These are phyloP conservation scores for Lyophyllum atratum DNA, from an alignment of 768 basidiomycete species.

Conservation along the genomic window DNA sequence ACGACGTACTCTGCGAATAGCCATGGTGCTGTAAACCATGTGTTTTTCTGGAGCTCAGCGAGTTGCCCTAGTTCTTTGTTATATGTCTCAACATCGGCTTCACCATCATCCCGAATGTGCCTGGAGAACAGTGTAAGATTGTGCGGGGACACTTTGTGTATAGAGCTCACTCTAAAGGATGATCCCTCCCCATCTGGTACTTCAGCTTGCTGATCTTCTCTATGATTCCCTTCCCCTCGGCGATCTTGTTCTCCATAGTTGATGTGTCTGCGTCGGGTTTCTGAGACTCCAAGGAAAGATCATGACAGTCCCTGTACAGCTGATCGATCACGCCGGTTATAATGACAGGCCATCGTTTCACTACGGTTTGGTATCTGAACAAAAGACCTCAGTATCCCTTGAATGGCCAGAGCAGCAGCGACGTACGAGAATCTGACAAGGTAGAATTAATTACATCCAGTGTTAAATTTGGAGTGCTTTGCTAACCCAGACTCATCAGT, in stretches of 20 bases:
- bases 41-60: conserved; percentile 47
- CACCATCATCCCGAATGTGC: conserved; percentile 74
- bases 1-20: conserved; percentile 86
- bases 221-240: conserved; percentile 82
- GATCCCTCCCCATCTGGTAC: conserved; percentile 85
- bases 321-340: conserved; percentile 80
- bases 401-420: not conserved
- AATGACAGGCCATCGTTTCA: conserved; percentile 83
- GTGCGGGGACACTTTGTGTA: not conserved
- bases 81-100: conserved; percentile 68
- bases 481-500: conserved; percentile 64
- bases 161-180: conserved; percentile 57
- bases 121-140: conserved; percentile 36
- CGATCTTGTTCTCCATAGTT: conserved; percentile 44
- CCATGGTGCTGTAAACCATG: conserved; percentile 95
- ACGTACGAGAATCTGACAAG: conserved; percentile 64
- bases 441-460: conserved; percentile 1
- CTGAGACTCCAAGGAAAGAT: conserved; percentile 46
- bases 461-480: not conserved
- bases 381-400: not conserved
- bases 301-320: conserved; percentile 69
- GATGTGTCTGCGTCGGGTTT: conserved; percentile 20
- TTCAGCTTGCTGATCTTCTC: conserved; percentile 75
- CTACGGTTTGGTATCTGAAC: conserved; percentile 75
- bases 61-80: conserved; percentile 69